Evolutionary conservation across 768 basidiomycete species (phyloP).

Genomic region (Dacryopinax spathularia): DNA sequence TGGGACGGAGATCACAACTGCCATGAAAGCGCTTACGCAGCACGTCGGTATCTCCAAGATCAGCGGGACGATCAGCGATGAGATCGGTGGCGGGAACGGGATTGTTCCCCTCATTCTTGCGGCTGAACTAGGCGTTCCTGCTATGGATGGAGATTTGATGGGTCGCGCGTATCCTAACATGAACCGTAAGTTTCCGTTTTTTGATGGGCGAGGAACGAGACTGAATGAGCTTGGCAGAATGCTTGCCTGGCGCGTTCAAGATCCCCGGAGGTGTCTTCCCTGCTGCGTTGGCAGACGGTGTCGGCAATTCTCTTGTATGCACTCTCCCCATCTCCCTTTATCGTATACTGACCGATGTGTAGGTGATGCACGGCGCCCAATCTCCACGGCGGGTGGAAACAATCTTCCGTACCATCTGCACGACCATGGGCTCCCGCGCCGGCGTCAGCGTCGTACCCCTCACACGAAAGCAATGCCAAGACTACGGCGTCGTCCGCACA

Average conservation of each 20-base stretch:
- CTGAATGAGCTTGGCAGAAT: background rate
- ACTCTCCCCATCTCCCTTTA: background rate
- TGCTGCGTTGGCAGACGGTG: constrained; percentile 24
- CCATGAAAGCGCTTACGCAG: constrained; percentile 13
- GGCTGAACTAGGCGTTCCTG: background rate
- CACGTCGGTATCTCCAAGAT: constrained; percentile 16
- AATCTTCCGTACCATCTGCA: constrained; percentile 33
- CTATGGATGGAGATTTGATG: constrained; percentile 32
- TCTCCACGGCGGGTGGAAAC: constrained; percentile 32
- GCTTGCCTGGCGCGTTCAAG: background rate
- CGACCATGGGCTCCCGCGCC: constrained; percentile 41
- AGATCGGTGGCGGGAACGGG: constrained; percentile 35
- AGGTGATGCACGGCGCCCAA: constrained; percentile 31
- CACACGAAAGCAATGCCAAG: constrained; percentile 23
- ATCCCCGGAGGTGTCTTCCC: constrained; percentile 19
- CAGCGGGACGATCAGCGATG: constrained; percentile 17
- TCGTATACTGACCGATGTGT: background rate
- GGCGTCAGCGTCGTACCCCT: constrained; percentile 34
- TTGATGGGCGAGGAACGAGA: background rate
- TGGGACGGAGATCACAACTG: constrained; percentile 11
- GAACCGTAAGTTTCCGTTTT: constrained; percentile 4
- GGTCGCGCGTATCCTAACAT: constrained; percentile 28
- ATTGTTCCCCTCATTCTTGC: constrained; percentile 20
- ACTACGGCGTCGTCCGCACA: constrained; percentile 34
- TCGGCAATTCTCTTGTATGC: constrained; percentile 25